Evolutionary conservation across 768 basidiomycete species (phyloP), one percentile per base, ranked within the genome.

Genomic region (Asterophora lycoperdoides): DNA sequence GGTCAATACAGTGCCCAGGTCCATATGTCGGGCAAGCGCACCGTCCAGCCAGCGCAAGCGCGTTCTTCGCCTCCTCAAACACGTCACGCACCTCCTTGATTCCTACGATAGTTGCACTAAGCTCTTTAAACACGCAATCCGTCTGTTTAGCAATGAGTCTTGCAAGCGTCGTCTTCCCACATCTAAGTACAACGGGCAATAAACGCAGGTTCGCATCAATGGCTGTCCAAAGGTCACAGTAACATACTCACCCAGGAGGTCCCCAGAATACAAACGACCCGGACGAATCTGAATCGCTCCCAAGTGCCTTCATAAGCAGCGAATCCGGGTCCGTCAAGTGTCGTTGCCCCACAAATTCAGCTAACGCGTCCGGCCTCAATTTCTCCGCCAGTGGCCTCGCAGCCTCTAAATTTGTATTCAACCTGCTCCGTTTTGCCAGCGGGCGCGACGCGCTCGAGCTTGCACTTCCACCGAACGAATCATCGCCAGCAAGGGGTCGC

Each of bases 151-250:
- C 86, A 8, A 92, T 68, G 19, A 93, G 62, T 53, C 88, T 70
- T 0, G 88, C 87, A 26, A 92, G 66, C 0, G 88, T 90, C 1
- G 85, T 89, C 65, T 86, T 88, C 15, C 86, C 84, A 54, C 80
- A 84, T 26, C 81, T 84, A 29, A 20, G 17, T 36, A 26, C 32
- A 8, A 43, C 18, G 10, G 19, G 41, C 48, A 6, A 23, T 23
- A 23, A 23, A 23, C 23, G 6, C 37, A 5, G 10, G 18, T 9
- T 40, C 38, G 41, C 11, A 40, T 9, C 35, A 41, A 32, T 48
- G 10, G n/a, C 19, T 14, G 14, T 10, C 20, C 26, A 42, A 8
- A 18, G n/a, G 7, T 23, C 13, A 42, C 19, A 26, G 30, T 32
- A 30, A 26, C 32, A 36, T 13, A 49, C 65, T 51, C 56, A 79